These are phyloP conservation scores for Corinectria fuckeliana DNA, from an alignment of 2,329 filamentous ascomycete species.

Conservation along the genomic window DNA sequence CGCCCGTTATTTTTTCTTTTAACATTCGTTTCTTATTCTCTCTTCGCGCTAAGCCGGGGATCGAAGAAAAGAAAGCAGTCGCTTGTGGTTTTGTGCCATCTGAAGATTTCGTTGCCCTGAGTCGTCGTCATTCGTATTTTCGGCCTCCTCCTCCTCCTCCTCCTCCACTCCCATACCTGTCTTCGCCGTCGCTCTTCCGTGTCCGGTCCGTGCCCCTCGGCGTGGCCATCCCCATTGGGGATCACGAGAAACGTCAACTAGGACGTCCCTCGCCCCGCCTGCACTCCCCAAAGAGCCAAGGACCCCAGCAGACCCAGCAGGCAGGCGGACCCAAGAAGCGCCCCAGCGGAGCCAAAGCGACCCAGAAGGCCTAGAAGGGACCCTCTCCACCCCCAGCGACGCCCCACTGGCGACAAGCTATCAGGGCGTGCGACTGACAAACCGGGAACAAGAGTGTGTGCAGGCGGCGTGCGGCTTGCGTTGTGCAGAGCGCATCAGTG, in stretches of 20 bases:
- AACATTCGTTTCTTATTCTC: not conserved
- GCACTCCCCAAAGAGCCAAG: slow-evolving; percentile 10
- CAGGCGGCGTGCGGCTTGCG: not conserved
- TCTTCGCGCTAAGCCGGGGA: slow-evolving; percentile 10
- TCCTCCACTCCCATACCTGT: not conserved
- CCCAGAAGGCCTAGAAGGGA: slow-evolving; percentile 27
- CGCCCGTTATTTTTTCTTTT: not conserved
- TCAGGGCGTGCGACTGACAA: slow-evolving; percentile 14
- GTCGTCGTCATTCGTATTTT: slow-evolving; percentile 8
- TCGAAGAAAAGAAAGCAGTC: slow-evolving; percentile 3
- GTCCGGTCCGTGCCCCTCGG: not conserved
- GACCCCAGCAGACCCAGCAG: slow-evolving; percentile 22
- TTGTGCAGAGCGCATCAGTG: not conserved
- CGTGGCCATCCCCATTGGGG: slow-evolving; percentile 4
- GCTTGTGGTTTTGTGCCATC: not conserved
- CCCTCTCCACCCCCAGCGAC: slow-evolving; percentile 26
- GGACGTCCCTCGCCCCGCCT: slow-evolving; percentile 10
- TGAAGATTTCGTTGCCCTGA: not conserved
- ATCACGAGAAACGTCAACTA: slow-evolving; percentile 19
- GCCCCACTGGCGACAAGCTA: slow-evolving; percentile 24
- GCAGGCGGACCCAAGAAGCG: slow-evolving; percentile 31
- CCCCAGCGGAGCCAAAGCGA: slow-evolving; percentile 26
- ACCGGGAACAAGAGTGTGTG: slow-evolving; percentile 16
- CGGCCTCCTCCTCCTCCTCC: not conserved
- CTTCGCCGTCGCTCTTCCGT: not conserved